Evolutionary conservation across 345 rosid genomes (phyloP).

Genomic region (Raphanus raphanistrum): DNA sequence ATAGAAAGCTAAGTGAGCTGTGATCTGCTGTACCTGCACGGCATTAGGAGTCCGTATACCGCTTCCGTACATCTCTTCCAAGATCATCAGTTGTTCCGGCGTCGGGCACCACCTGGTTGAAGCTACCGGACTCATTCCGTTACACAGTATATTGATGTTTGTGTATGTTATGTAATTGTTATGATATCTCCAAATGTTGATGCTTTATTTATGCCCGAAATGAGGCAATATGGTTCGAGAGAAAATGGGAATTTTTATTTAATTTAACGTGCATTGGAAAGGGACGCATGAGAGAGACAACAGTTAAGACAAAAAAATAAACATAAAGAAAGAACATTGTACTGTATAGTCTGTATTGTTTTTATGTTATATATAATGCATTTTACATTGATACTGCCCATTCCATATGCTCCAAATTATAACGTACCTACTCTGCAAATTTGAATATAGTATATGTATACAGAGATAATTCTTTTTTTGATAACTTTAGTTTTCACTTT

Average conservation of each 20-base stretch:
- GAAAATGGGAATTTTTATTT: not conserved
- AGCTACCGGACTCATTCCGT: too few relatives aligned
- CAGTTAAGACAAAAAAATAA: constrained; percentile 39
- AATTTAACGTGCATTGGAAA: constrained; percentile 29
- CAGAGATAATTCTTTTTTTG: constrained; percentile 9
- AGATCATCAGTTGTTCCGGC: too few relatives aligned
- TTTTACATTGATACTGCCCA: constrained; percentile 20
- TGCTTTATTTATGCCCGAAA: constrained; percentile 23
- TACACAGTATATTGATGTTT: too few relatives aligned
- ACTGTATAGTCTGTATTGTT: constrained; percentile 7
- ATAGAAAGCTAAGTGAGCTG: constrained; percentile 67
- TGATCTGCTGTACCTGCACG: constrained; percentile 78
- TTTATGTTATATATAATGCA: constrained; percentile 8
- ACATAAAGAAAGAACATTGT: constrained; percentile 35
- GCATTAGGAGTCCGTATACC: too few relatives aligned
- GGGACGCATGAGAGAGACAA: constrained; percentile 36
- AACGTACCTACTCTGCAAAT: constrained; percentile 6
- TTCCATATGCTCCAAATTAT: constrained; percentile 22
- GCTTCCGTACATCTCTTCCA: too few relatives aligned
- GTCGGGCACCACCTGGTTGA: too few relatives aligned
- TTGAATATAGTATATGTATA: constrained; percentile 8
- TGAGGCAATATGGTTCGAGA: constrained; percentile 21
- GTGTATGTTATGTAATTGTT: too few relatives aligned
- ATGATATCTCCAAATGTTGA: not conserved
- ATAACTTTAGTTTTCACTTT: constrained; percentile 26